Base-by-base conservation (phyloP, 306 rosid genomes). In the Ceratonia siliqua region DNA sequence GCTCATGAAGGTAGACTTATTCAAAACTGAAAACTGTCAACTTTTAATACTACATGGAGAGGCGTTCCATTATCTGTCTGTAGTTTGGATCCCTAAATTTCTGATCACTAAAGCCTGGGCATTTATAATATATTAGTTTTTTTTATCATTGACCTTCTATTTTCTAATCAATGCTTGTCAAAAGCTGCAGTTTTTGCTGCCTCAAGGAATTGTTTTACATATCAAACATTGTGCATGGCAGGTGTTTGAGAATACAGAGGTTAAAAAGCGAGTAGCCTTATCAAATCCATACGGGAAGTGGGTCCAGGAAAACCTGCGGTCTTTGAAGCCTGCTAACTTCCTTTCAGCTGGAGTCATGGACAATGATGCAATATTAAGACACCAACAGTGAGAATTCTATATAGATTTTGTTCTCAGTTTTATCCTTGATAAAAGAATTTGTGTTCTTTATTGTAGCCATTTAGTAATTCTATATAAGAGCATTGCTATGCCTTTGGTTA, bases 231-330 rank as follows among this genome's bases (percentile, higher is more conserved):
- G 81, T 50, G 22, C 74, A 70, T 83, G 85, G 70, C 84, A 94
- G 99, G 99, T 94, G 63, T 91, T 83, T 69, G 97, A 93, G 88
- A 93, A 93, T 84, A 89, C 90, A 5, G 98, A 93, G 84, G 98
- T 93, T 72, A 93, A 93, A 84, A 93, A 86, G 78, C 87, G 89
- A 42, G 98, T 93, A 59, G 97, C 98, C 62, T 82, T 85, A 70
- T 83, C 93, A 81, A 80, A 86, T 67, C 95, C 97, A 13, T 93
- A 90, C 81, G 97, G 97, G 82, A 81, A 89, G 53, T 93, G 97
- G 98, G 71, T 93, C 70, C 78, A 85, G 87, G 98, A 93, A 82
- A 89, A 89, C 77, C 78, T 86, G 83, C 86, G 96, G 50, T 75
- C 92, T 36, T 85, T 93, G 88, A 91, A 90, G 84, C 79, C 97